Percentiles rank a stretch among this genome's conserved stretches.
Conservation (phyloP, 441 rosid genomes). For the Mallotus repandus region DNA sequence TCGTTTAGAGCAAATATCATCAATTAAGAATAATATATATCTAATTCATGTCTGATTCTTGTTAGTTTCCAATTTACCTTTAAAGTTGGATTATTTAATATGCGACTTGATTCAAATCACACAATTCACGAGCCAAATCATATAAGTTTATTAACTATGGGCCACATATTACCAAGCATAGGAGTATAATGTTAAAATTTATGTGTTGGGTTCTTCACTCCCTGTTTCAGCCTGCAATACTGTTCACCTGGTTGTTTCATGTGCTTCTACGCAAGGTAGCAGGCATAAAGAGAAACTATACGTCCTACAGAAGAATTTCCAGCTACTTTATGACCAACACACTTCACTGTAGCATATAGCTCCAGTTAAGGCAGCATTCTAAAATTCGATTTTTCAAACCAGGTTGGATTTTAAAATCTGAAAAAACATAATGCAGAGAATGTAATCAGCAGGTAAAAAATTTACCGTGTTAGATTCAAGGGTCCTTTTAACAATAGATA, state of each 20-base stretch:
- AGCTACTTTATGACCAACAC: too few species aligned
- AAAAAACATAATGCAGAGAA: neutral
- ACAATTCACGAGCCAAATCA: too few species aligned
- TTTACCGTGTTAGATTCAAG: constrained; percentile 89
- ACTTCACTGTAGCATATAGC: neutral
- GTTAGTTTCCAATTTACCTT: too few species aligned
- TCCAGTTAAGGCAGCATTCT: neutral
- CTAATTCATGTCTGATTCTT: too few species aligned
- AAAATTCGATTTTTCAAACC: neutral
- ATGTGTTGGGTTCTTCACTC: neutral
- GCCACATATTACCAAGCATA: too few species aligned
- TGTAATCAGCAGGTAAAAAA: constrained; percentile 3
- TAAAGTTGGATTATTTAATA: too few species aligned
- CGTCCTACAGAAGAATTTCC: neutral
- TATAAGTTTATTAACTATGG: too few species aligned
- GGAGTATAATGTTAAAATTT: too few species aligned
- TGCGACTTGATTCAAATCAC: too few species aligned
- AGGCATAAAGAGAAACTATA: neutral
- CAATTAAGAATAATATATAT: too few species aligned
- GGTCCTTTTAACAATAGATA: constrained; percentile 91
- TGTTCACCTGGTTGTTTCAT: too few species aligned
- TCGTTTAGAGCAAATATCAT: too few species aligned
- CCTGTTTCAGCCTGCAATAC: neutral
- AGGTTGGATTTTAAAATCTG: neutral
- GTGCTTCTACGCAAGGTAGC: neutral